A percentile compares a stretch with the other conserved stretches of the same genome.
Conservation (phyloP, 2,329 filamentous ascomycete species). For the Colletotrichum sp. region DNA sequence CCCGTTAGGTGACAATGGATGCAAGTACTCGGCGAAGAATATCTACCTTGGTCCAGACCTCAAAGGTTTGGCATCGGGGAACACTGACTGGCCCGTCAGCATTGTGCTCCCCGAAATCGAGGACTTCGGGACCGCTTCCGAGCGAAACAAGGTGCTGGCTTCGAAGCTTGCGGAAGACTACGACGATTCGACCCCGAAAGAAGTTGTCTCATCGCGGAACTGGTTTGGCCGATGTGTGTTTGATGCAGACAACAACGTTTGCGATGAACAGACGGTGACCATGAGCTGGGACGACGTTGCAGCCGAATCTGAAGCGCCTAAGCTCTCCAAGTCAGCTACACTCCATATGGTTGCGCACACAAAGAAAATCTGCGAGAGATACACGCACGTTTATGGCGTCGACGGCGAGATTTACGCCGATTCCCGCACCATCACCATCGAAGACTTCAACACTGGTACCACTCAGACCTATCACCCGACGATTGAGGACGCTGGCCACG, state of each 20-base stretch:
- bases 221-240: slow-evolving; percentile 97
- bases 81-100: slow-evolving; percentile 81
- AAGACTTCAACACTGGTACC: slow-evolving; percentile 49
- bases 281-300: slow-evolving; percentile 83
- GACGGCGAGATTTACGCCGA: slow-evolving; percentile 88
- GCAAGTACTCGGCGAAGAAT: slow-evolving; percentile 84
- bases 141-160: slow-evolving; percentile 44
- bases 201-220: slow-evolving; percentile 57
- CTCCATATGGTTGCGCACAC: slow-evolving; percentile 97
- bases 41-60: slow-evolving; percentile 77
- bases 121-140: slow-evolving; percentile 60
- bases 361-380: slow-evolving; percentile 83
- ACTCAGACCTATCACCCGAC: slow-evolving; percentile 18
- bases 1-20: slow-evolving; percentile 69
- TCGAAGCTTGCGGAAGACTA: slow-evolving; percentile 58
- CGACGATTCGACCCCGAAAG: slow-evolving; percentile 49
- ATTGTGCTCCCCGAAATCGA: slow-evolving; percentile 95
- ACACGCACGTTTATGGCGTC: slow-evolving; percentile 85
- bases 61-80: slow-evolving; percentile 65
- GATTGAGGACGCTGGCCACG: slow-evolving; percentile 18
- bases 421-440: slow-evolving; percentile 75
- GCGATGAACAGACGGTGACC: slow-evolving; percentile 90
- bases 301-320: slow-evolving; percentile 10
- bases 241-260: slow-evolving; percentile 91
- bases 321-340: slow-evolving; percentile 72